Evolutionary conservation across 208 protist species (phyloP).

Genomic region (Herpetomonas tarakana): DNA sequence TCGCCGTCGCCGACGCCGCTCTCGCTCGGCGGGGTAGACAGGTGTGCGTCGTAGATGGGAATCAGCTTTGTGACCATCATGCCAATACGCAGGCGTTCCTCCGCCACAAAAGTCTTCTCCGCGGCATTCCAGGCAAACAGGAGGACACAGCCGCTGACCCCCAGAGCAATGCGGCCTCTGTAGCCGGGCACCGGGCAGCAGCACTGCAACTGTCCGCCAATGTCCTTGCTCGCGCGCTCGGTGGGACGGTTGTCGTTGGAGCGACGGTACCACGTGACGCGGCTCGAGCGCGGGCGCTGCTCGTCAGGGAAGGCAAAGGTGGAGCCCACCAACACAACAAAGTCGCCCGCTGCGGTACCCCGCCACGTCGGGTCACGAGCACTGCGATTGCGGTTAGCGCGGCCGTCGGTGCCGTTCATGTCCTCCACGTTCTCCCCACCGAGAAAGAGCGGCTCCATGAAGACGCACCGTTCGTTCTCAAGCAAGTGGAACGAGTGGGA

Average conservation of each 20-base stretch:
- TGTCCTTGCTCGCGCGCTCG: constrained; percentile 46
- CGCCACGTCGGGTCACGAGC: too few relatives aligned
- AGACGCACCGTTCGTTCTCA: constrained; percentile 82
- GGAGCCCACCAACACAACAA: constrained; percentile 63
- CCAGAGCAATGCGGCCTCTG: constrained; percentile 63
- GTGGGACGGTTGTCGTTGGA: constrained; percentile 17
- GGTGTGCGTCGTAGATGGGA: constrained; percentile 23
- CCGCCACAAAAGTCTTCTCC: constrained; percentile 64
- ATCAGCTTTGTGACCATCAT: constrained; percentile 57
- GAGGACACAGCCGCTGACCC: constrained; percentile 69
- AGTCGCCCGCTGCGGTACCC: constrained; percentile 7
- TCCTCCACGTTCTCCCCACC: constrained; percentile 23
- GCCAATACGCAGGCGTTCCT: constrained; percentile 62
- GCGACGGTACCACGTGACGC: constrained; percentile 42
- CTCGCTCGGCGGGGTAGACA: too few relatives aligned
- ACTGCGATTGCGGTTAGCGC: too few relatives aligned
- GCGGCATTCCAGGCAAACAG: constrained; percentile 61
- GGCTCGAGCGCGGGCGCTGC: constrained; percentile 47
- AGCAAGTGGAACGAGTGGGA: constrained; percentile 23
- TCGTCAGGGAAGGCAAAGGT: constrained; percentile 82
- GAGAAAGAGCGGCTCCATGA: constrained; percentile 54
- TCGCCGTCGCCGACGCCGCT: too few relatives aligned
- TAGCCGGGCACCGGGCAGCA: constrained; percentile 72
- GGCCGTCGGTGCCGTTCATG: too few relatives aligned
- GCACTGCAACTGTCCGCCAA: constrained; percentile 72